Base-by-base conservation (phyloP, 2,329 filamentous ascomycete species). In the Colletotrichum chrysophilum region DNA sequence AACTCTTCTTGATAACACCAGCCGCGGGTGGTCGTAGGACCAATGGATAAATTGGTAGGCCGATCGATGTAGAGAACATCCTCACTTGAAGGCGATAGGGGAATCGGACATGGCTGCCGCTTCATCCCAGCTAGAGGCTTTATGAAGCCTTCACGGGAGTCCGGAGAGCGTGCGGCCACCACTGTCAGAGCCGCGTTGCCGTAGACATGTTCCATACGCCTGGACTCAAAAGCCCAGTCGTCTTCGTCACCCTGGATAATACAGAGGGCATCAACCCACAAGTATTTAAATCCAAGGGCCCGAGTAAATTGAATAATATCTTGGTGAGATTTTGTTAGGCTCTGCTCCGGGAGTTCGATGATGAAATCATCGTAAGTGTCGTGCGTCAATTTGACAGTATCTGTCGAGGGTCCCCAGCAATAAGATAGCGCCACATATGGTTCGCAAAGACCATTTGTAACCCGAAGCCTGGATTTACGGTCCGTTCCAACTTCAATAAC, bases 201-300 rank as follows among this genome's bases (percentile, higher is more conserved):
- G 30, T 74, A 76, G 34, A 76, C 71, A 7, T 34, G 52, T 24
- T 66, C 66, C 75, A 76, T 76, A 8, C 16, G 64, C 28, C n/a
- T 62, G 28, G 75, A 70, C 52, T 76, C 71, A 12, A 30, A n/a
- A n/a, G 68, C 70, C 75, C 75, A 76, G 62, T 76, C 75, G 5
- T 67, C 71, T 12, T 34, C 26, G 36, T 74, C 66, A 32, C 62
- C 75, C n/a, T 76, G 75, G 30, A 74, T 68, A n/a, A 76, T 76
- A 67, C 75, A 76, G 26, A 66, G 30, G 7, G 64, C 38, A 24
- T 66, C 64, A 7, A 66, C 13, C 64, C 64, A 66, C 4, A 66
- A 28, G 28, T 66, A 52, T 24, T 26, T 16, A 5, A 66, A 14
- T 3, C 64, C 64, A 21, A 66, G 36, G n/a, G 30, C 60, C 6